Base-by-base conservation (phyloP, 2,329 filamentous ascomycete genomes). In the Cladosporium sp. region DNA sequence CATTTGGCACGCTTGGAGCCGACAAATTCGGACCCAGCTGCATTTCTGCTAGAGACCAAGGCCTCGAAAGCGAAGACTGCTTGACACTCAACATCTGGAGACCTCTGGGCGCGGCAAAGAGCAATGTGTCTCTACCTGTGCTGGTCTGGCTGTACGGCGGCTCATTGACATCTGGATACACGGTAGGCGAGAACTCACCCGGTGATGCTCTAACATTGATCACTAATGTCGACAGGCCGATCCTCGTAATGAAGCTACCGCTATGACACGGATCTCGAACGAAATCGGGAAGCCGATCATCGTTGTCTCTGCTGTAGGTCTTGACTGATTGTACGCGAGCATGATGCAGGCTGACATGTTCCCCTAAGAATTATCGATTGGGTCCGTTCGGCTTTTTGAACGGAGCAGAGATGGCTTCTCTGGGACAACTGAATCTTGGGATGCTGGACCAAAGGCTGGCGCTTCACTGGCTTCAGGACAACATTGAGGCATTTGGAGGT, bases 61-160 rank as follows among this genome's bases (percentile, higher is more conserved):
- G 15, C 5, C 18, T 2, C 24, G 34, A 38, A 51, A 68, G 65
- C 6, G 87, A 88, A 70, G 83, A 88, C 69, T 89, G 87, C 66
- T 78, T 89, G 2, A 86, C 83, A 36, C 76, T 89, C 66, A 88
- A 88, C 68, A 80, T 89, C 14, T 62, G 57, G 57, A 59, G 38
- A 21, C 57, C 57, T 15, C 1, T n/a, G 4, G 14, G 24, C 11
- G 34, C 12, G 3, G 18, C 21, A 21, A 7, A 14, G 12, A 12
- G 21, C 14, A 59, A 59, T 12, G 24, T 11, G 2, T 47, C 36
- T 34, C 34, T 59, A 1, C 57, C 57, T 2, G 57, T 59, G 36
- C 18, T 59, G 32, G 54, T 58, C 18, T 58, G 54, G 54, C 32
- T 58, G 8, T 58, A 58, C 8, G 54, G 54, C 4, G 54, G 54